A percentile compares a stretch with the other conserved stretches of the same genome.
Conservation (phyloP, 164 flowering plant genomes). For the Stephania cephalantha region DNA sequence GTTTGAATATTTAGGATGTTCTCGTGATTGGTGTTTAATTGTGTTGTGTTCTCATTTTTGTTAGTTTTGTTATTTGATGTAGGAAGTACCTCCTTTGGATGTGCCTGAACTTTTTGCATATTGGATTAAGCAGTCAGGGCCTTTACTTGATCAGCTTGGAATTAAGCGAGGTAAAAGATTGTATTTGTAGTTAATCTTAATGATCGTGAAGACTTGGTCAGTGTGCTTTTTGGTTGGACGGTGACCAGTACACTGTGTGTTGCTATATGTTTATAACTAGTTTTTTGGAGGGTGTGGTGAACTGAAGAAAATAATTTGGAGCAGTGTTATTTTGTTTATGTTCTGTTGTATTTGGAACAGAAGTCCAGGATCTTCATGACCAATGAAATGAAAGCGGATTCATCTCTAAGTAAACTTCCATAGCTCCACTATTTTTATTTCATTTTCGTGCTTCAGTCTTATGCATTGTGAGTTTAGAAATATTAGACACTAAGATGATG, state of each 20-base stretch:
- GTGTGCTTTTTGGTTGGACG: not conserved
- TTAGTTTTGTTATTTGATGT: slow-evolving; percentile 14
- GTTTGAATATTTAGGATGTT: not conserved
- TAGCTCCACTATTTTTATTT: no score
- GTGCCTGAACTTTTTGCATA: slow-evolving; percentile 87
- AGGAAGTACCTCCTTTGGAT: slow-evolving; percentile 96
- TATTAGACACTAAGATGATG: no score
- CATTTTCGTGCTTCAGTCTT: no score
- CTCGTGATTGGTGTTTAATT: not conserved
- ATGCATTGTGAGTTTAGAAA: no score
- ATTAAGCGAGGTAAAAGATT: slow-evolving; percentile 56
- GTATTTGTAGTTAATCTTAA: not conserved
- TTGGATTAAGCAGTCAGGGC: slow-evolving; percentile 82
- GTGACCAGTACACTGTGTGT: not conserved
- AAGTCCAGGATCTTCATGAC: no score
- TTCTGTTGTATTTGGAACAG: no score
- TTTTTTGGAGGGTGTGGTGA: no score
- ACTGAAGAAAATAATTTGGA: no score
- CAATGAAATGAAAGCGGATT: no score
- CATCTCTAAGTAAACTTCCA: no score
- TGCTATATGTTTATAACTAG: no score
- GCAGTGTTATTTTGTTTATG: no score
- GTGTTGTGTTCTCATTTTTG: not conserved
- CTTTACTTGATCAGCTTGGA: slow-evolving; percentile 91
- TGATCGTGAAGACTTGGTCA: not conserved